phyloP scores from a whole-genome alignment of 768 basidiomycete species.

The Kwoniella heveanensis region DNA sequence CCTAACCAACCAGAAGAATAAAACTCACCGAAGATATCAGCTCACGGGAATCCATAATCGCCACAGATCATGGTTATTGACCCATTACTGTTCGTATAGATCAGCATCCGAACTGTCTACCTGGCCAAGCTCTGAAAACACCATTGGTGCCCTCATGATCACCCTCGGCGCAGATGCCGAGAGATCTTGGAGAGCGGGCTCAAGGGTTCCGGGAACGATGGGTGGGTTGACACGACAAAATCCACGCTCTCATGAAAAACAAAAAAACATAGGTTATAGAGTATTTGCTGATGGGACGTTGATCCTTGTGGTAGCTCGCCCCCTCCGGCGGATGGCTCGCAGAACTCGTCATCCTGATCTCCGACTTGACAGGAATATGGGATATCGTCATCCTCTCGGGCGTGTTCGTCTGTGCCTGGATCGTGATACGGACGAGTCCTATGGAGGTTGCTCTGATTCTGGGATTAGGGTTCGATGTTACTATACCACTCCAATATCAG shows the following conservation, averaged over 20 bases:
- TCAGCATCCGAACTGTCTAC: too few relatives aligned
- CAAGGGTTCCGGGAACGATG: conserved; percentile 22
- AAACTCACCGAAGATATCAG: too few relatives aligned
- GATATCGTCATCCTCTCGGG: conserved; percentile 18
- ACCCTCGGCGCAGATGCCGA: not conserved
- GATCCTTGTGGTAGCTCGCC: conserved; percentile 9
- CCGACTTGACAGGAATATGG: conserved; percentile 28
- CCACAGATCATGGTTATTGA: too few relatives aligned
- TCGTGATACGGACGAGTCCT: conserved; percentile 11
- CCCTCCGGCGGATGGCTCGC: conserved; percentile 29
- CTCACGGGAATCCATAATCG: too few relatives aligned
- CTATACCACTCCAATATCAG: conserved; percentile 26
- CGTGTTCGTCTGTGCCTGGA: conserved; percentile 24
- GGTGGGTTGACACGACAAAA: not conserved
- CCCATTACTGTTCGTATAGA: too few relatives aligned
- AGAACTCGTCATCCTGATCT: conserved; percentile 21
- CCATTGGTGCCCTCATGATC: not conserved
- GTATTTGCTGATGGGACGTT: not conserved
- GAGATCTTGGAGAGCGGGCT: conserved; percentile 9
- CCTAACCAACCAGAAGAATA: too few relatives aligned
- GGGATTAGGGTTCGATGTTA: conserved; percentile 21
- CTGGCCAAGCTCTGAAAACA: too few relatives aligned
- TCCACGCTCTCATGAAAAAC: not conserved
- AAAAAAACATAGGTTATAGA: too few relatives aligned
- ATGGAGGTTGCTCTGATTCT: conserved; percentile 28